Conservation (phyloP, 1,284 basidiomycete species). For the Mycena citricolor region DNA sequence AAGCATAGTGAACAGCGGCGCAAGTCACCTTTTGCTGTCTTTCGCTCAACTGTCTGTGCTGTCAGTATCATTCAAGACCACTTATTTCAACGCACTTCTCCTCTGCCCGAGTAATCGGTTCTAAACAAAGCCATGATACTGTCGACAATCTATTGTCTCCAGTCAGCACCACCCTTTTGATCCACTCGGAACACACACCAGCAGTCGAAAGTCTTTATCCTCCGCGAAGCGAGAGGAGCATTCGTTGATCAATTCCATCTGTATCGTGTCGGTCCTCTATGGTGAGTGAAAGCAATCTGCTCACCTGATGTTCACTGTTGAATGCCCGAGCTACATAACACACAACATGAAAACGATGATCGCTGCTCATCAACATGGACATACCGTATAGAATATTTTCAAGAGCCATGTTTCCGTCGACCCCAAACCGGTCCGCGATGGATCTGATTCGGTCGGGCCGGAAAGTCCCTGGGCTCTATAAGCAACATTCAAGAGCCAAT, state of each 20-base stretch:
- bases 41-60: conserved; percentile 62
- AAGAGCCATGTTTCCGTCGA: conserved; percentile 82
- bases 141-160: conserved; percentile 90
- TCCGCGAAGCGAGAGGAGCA: conserved; percentile 81
- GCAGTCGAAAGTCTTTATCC: conserved; percentile 75
- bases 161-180: too few species aligned
- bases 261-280: too few species aligned
- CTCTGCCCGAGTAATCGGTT: conserved; percentile 88
- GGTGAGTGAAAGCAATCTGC: too few species aligned
- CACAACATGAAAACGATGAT: conserved; percentile 1
- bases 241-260: conserved; percentile 88
- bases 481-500: not conserved
- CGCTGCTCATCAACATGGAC: conserved; percentile 10
- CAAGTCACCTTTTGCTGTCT: conserved; percentile 81
- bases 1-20: too few species aligned
- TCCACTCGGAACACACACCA: conserved; percentile 43
- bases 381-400: conserved; percentile 85
- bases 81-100: conserved; percentile 53
- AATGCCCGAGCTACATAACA: conserved; percentile 64
- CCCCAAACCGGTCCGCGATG: conserved; percentile 89
- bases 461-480: conserved; percentile 77
- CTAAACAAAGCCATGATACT: conserved; percentile 96
- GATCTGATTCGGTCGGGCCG: conserved; percentile 87
- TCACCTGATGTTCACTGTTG: conserved; percentile 85
- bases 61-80: conserved; percentile 2